phyloP scores from a whole-genome alignment of 169 alveolate genomes.

The Plasmodium vivax region DNA sequence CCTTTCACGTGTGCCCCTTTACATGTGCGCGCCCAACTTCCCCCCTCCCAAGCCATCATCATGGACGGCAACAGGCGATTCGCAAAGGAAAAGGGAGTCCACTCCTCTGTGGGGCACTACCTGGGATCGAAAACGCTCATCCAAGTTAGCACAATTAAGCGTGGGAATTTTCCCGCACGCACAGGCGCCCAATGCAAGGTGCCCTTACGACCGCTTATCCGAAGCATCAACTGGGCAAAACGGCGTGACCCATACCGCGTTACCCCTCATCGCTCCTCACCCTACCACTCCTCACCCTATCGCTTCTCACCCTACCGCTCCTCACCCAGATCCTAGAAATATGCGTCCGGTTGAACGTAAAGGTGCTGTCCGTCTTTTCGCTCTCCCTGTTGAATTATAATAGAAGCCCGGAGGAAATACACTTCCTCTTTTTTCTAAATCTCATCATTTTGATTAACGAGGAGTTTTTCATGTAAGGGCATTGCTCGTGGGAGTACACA shows the following conservation, averaged over 20 bases:
- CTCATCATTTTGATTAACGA: constrained; percentile 53
- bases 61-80: constrained; percentile 94
- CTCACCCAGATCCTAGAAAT: constrained; percentile 81
- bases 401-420: constrained; percentile 80
- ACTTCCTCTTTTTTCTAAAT: constrained; percentile 74
- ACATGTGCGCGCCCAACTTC: not conserved
- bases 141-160: constrained; percentile 35
- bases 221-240: not conserved
- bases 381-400: constrained; percentile 89
- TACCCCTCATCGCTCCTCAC: too few relatives aligned
- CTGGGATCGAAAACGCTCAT: constrained; percentile 79
- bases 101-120: constrained; percentile 82
- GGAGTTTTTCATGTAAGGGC: constrained; percentile 44
- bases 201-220: not conserved
- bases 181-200: not conserved
- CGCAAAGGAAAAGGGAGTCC: constrained; percentile 81
- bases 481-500: not conserved
- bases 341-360: constrained; percentile 83
- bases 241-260: not conserved
- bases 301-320: not conserved
- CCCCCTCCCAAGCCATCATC: constrained; percentile 87
- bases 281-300: too few relatives aligned
- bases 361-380: constrained; percentile 87
- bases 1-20: not conserved
- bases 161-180: not conserved